phyloP scores from a whole-genome alignment of 371 early-diverging fungal genomes.

The Rhizopus sp. region DNA sequence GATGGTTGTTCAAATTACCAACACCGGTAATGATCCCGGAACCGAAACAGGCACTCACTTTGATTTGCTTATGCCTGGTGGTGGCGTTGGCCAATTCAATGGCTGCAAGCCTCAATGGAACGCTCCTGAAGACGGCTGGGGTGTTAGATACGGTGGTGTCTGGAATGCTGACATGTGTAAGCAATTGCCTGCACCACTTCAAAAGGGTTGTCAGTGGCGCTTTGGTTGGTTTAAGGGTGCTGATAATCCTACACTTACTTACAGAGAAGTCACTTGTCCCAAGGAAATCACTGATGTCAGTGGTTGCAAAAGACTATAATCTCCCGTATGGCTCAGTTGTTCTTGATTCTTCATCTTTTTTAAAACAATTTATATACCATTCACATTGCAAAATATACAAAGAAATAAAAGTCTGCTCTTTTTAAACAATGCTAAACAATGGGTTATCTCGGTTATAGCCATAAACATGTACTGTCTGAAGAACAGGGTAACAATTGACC shows the following conservation, averaged over 20 bases:
- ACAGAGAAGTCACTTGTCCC: constrained; percentile 44
- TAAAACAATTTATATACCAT: no score
- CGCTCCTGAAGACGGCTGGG: constrained; percentile 41
- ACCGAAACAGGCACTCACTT: constrained; percentile 27
- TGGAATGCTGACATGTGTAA: constrained; percentile 25
- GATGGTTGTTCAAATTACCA: constrained; percentile 48
- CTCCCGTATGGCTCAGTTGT: no score
- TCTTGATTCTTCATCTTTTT: no score
- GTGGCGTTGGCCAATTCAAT: constrained; percentile 46
- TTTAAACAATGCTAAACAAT: no score
- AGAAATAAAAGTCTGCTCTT: no score
- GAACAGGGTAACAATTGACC: no score
- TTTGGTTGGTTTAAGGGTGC: constrained; percentile 46
- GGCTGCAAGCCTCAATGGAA: constrained; percentile 43
- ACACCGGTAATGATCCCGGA: constrained; percentile 43
- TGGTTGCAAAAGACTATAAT: constrained; percentile 31
- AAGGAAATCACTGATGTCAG: constrained; percentile 28
- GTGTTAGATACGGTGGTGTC: constrained; percentile 41
- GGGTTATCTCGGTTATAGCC: no score
- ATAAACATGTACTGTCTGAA: no score
- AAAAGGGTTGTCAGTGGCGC: constrained; percentile 39
- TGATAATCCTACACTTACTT: constrained; percentile 40
- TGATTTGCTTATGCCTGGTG: constrained; percentile 48
- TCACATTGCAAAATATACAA: no score
- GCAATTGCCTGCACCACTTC: constrained; percentile 31